Conservation (phyloP, 306 rosid genomes). For the Castanea sativa region DNA sequence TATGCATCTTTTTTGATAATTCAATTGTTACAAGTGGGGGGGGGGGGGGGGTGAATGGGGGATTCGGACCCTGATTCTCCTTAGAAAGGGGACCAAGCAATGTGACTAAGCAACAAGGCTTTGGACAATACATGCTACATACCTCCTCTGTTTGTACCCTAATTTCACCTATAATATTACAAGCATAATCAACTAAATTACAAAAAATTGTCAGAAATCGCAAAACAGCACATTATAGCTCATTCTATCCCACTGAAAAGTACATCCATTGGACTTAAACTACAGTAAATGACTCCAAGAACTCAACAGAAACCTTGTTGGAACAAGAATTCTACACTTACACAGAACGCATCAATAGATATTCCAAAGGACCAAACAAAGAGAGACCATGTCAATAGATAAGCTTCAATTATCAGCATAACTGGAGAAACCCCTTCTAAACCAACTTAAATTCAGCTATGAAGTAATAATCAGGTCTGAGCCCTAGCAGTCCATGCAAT, state of each 20-base stretch:
- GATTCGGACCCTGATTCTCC: no score
- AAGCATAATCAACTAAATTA: not conserved
- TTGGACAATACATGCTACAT: not conserved
- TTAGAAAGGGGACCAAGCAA: no score
- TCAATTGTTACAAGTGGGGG: no score
- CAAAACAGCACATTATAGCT: not conserved
- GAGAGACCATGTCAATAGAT: slow-evolving; percentile 9
- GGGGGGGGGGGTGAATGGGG: no score
- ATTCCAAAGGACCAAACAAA: slow-evolving; percentile 6
- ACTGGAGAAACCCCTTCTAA: slow-evolving; percentile 8
- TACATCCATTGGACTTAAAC: not conserved
- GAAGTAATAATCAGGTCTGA: slow-evolving; percentile 14
- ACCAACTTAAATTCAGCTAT: slow-evolving; percentile 23
- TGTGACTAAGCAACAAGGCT: no score
- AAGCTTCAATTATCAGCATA: slow-evolving; percentile 6
- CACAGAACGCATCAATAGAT: slow-evolving; percentile 5
- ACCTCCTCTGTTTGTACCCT: not conserved
- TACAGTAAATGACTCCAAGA: not conserved
- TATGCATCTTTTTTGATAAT: not conserved
- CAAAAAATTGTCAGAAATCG: not conserved
- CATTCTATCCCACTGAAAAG: not conserved
- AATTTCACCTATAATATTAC: slow-evolving; percentile 1
- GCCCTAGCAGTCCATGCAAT: slow-evolving; percentile 16
- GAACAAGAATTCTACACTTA: slow-evolving; percentile 2
- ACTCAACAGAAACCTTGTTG: slow-evolving; percentile 1